A percentile compares a stretch with the other conserved stretches of the same genome.
These are phyloP conservation scores for Prunus davidiana DNA, from an alignment of 306 rosid genomes.

Conservation along the genomic window DNA sequence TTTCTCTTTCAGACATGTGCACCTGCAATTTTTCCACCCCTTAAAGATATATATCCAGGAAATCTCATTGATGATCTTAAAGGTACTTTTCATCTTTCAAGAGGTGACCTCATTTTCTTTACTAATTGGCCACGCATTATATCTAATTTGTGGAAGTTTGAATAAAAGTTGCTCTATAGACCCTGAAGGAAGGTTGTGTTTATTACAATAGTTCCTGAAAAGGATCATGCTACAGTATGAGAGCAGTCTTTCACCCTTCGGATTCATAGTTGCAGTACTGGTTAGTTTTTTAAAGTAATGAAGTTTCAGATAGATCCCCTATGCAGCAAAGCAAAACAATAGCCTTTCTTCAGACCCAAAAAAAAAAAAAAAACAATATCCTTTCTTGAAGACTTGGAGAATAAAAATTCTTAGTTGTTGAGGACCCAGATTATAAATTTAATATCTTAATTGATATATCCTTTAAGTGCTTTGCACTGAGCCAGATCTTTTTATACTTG, in stretches of 20 bases:
- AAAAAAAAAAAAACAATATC: too few species aligned
- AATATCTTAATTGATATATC: not conserved
- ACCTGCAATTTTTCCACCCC: conserved; percentile 94
- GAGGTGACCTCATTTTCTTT: conserved; percentile 5
- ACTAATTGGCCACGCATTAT: not conserved
- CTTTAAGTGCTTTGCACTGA: not conserved
- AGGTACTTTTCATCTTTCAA: conserved; percentile 54
- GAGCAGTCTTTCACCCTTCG: not conserved
- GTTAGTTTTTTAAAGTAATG: not conserved
- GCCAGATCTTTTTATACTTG: not conserved
- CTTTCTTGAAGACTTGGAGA: not conserved
- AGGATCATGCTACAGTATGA: not conserved
- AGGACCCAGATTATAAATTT: not conserved
- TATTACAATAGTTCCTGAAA: not conserved
- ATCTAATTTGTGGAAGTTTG: not conserved
- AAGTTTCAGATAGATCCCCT: not conserved
- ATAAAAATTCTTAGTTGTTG: not conserved
- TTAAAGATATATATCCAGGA: conserved; percentile 66
- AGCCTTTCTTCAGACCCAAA: not conserved
- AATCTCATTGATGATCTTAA: conserved; percentile 71
- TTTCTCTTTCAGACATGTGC: conserved; percentile 61
- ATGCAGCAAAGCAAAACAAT: not conserved
- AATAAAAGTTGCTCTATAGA: not conserved
- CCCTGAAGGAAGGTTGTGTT: not conserved
- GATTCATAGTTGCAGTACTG: not conserved